A percentile compares a stretch with the other conserved stretches of the same genome.
These are phyloP conservation scores for Fragilaria crotonensis DNA, from an alignment of 108 stramenopile species.

Conservation along the genomic window DNA sequence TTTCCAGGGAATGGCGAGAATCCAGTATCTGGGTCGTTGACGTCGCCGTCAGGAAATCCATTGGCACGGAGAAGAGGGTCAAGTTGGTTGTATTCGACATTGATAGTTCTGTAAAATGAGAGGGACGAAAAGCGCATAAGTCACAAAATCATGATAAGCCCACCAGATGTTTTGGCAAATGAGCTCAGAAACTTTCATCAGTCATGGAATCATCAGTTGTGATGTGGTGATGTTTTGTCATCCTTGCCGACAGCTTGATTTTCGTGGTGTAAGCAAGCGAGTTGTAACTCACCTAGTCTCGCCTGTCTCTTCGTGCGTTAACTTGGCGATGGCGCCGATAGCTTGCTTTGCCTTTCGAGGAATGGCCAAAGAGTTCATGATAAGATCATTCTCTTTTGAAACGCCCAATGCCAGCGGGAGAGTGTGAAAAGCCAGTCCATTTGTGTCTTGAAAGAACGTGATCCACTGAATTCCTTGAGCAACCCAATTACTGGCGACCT, in stretches of 20 bases:
- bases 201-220: conserved; percentile 14
- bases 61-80: conserved; percentile 87
- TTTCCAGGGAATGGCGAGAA: conserved; percentile 96
- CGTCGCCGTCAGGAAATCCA: conserved; percentile 83
- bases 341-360: conserved; percentile 97
- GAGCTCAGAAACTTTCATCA: background rate
- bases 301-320: conserved; percentile 46
- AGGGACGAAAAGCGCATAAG: background rate
- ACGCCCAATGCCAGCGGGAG: conserved; percentile 92
- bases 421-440: conserved; percentile 92
- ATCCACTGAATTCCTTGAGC: conserved; percentile 78
- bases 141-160: too few species aligned
- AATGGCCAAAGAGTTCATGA: conserved; percentile 95
- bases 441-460: conserved; percentile 99
- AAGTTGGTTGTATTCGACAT: conserved; percentile 98
- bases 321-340: conserved; percentile 93
- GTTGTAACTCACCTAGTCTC: conserved; percentile 28
- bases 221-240: conserved; percentile 33
- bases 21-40: conserved; percentile 82
- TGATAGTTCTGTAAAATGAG: conserved; percentile 62
- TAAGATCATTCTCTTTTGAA: conserved; percentile 58
- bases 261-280: background rate
- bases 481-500: conserved; percentile 76
- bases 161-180: too few species aligned
- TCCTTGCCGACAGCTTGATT: conserved; percentile 3